Conservation (phyloP, 2,329 filamentous ascomycete genomes). For the Claviceps pusilla region DNA sequence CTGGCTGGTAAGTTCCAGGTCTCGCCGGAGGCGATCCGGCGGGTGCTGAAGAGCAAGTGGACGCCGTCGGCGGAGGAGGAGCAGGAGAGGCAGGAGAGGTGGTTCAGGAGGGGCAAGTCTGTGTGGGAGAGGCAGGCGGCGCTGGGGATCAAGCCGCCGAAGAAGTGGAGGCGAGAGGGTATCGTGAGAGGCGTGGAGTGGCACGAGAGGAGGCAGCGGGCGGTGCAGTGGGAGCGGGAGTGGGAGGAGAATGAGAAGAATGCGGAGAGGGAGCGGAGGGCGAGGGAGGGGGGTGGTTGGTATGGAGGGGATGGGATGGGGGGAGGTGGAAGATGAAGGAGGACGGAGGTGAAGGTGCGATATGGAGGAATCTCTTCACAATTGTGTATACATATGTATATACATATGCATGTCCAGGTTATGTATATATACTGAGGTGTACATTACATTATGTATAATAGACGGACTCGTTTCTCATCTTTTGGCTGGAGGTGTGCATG, state of each 20-base stretch:
- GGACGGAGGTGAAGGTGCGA: not conserved
- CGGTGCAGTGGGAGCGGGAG: constrained; percentile 14
- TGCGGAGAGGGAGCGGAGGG: constrained; percentile 11
- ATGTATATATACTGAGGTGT: not conserved
- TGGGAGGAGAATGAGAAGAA: constrained; percentile 18
- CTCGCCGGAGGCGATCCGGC: constrained; percentile 72
- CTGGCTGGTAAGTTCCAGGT: constrained; percentile 70
- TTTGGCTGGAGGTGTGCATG: too few relatives aligned
- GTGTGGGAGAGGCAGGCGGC: constrained; percentile 47
- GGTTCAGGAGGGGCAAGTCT: constrained; percentile 44
- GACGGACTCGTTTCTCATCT: too few relatives aligned
- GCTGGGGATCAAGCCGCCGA: constrained; percentile 46
- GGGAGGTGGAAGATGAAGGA: not conserved
- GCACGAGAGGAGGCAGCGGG: constrained; percentile 20
- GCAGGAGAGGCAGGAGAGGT: constrained; percentile 40
- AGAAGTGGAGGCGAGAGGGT: constrained; percentile 42
- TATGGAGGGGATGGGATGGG: not conserved
- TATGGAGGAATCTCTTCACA: not conserved
- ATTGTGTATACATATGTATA: not conserved
- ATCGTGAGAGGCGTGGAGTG: constrained; percentile 29
- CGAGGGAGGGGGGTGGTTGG: constrained; percentile 3
- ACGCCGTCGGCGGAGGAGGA: constrained; percentile 44
- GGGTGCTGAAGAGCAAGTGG: constrained; percentile 75
- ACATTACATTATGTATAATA: too few relatives aligned
- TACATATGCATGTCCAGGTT: not conserved